Conservation (phyloP, 176 grass and related monocot species). For the Otatea glauca region DNA sequence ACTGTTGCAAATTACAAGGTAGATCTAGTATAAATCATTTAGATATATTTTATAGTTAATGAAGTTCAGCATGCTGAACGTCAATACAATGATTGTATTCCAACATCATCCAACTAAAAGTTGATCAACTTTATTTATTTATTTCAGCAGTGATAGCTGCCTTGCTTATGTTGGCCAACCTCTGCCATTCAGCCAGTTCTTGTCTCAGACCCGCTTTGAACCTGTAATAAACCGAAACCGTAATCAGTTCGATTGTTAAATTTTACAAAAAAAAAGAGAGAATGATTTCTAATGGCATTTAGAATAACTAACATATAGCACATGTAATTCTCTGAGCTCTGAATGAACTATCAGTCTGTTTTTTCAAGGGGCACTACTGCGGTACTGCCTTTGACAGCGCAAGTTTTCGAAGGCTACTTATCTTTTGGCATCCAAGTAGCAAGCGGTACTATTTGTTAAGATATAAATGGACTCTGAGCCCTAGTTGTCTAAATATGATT, state of each 20-base stretch:
- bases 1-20: constrained; percentile 1
- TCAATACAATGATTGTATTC: constrained; percentile 1
- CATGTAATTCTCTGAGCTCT: neutral
- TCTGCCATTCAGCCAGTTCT: constrained; percentile 5
- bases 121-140: too few relatives aligned
- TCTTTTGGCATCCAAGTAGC: neutral
- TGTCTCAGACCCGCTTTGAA: constrained; percentile 6
- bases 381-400: neutral
- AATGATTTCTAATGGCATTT: neutral
- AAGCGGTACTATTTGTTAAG: neutral
- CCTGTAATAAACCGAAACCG: too few relatives aligned
- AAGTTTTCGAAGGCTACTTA: neutral
- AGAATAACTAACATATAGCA: neutral
- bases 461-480: too few relatives aligned
- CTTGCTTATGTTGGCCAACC: constrained; percentile 28
- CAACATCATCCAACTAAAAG: too few relatives aligned
- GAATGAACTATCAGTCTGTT: neutral
- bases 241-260: too few relatives aligned
- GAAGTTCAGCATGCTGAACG: neutral
- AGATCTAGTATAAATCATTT: neutral
- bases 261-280: too few relatives aligned
- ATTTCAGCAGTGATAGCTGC: constrained; percentile 7
- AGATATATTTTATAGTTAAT: neutral
- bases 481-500: too few relatives aligned
- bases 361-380: neutral